Evolutionary conservation across 176 grass and related monocot species (phyloP).

Genomic region (Aechmea fasciata): DNA sequence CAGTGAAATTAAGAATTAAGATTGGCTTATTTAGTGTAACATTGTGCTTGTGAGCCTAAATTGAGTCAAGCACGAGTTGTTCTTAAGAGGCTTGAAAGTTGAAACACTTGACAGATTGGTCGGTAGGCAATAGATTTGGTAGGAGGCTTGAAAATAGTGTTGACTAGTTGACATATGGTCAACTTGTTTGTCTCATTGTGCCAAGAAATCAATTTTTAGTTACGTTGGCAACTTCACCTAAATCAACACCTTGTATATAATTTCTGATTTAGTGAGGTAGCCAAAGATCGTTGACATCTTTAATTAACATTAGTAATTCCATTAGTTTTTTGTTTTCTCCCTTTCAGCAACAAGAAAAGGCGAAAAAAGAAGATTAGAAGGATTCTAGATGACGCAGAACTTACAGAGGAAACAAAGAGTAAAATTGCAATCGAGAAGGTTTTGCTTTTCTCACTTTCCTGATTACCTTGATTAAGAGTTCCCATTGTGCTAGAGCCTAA

Average conservation of each 20-base stretch:
- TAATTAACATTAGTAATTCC: slow-evolving; percentile 12
- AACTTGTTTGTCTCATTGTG: too few species aligned
- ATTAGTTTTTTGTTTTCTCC: slow-evolving; percentile 4
- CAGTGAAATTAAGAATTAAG: too few species aligned
- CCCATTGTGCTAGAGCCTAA: slow-evolving; percentile 3
- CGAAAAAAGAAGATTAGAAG: slow-evolving; percentile 84
- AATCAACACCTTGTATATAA: not conserved
- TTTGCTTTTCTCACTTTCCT: slow-evolving; percentile 14
- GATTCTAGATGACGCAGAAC: slow-evolving; percentile 93
- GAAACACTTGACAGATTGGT: too few species aligned
- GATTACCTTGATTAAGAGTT: slow-evolving; percentile 7
- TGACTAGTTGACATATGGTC: too few species aligned
- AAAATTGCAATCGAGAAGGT: slow-evolving; percentile 99
- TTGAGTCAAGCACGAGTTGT: too few species aligned
- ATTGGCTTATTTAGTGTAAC: too few species aligned
- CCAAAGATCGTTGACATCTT: not conserved
- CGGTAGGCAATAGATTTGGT: too few species aligned
- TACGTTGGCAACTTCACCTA: too few species aligned
- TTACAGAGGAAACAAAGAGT: slow-evolving; percentile 82
- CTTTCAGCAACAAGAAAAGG: slow-evolving; percentile 39
- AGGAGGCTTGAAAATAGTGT: too few species aligned
- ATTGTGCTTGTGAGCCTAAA: too few species aligned
- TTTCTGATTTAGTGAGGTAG: not conserved
- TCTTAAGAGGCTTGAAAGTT: too few species aligned
- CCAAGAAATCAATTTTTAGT: too few species aligned